A percentile compares a stretch with the other conserved stretches of the same genome.
phyloP scores from a whole-genome alignment of 768 basidiomycete genomes.

The Brasilioporus rufonigricans region DNA sequence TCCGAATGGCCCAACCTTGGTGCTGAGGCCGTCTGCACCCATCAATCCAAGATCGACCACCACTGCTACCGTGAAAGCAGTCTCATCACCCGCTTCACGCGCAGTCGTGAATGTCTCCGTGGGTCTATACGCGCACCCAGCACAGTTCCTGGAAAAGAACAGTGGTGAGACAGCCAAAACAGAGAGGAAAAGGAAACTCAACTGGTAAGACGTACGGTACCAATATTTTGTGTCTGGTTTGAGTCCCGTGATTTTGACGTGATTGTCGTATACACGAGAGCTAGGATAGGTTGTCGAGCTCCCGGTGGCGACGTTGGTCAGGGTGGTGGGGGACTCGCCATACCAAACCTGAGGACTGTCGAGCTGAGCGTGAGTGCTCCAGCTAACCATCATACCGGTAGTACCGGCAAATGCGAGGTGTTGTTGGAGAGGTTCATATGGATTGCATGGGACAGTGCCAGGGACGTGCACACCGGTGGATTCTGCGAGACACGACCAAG shows the following conservation, averaged over 20 bases:
- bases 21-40: constrained; percentile 29
- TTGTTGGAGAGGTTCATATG: constrained; percentile 27
- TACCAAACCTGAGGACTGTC: constrained; percentile 27
- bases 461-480: constrained; percentile 29
- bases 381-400: constrained; percentile 28
- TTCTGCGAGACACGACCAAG: constrained; percentile 24
- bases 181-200: not conserved
- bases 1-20: constrained; percentile 26
- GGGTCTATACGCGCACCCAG: constrained; percentile 25
- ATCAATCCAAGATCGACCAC: constrained; percentile 28
- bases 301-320: constrained; percentile 21
- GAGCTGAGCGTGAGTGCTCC: constrained; percentile 21
- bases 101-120: constrained; percentile 27
- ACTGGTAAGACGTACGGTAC: constrained; percentile 29
- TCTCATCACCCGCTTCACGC: constrained; percentile 17
- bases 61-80: constrained; percentile 23
- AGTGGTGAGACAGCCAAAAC: not conserved
- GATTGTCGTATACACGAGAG: constrained; percentile 29
- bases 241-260: constrained; percentile 26
- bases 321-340: constrained; percentile 16
- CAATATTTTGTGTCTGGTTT: constrained; percentile 26
- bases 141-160: constrained; percentile 18
- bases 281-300: constrained; percentile 22
- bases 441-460: constrained; percentile 27
- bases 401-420: constrained; percentile 24